Evolutionary conservation across 2,329 filamentous ascomycete species (phyloP), one percentile per base, ranked within the genome.

Genomic region (Colletotrichum cordylinicola): DNA sequence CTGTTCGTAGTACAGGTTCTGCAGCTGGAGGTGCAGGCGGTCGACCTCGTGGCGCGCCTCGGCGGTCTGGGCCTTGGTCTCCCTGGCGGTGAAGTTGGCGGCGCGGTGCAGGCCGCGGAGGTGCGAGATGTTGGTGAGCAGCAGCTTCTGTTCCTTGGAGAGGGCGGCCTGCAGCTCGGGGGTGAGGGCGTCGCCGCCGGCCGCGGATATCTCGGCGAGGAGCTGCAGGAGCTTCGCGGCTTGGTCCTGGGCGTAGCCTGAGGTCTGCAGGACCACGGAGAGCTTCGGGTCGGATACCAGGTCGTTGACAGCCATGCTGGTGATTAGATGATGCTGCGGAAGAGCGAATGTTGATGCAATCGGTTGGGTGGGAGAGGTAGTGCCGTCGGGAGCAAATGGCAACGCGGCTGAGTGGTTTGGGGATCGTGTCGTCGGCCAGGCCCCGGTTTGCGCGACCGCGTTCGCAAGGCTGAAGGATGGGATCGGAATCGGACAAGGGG

Each of bases 1-100:
- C 86, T 98, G 96, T 85, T 99, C 96, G 82, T 99, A 99, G 84
- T 97, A 98, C 9, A 99, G 87, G 82, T 99, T 99, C 85, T 98
- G 96, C 71, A 99, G 89, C 82, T 98, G 95, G 48, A 99, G 89
- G 83, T 98, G 96, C 77, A 99, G 89, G 66, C 93, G 92, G 83
- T 99, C 97, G 78, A 98, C 95, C 85, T 98, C 95, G 80, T 96
- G 94, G 65, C 96, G 92, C 65, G 94, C 94, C 84, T 98, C 95
- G 35, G 95, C 94, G 1, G 97, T 98, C 79, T 92, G 89, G 69
- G 94, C 89, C 84, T 98, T 98, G 16, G 96, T 98, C 79, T 95
- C 92, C 78, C 97, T 93, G 35, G 96, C 95, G 35, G 92, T 90
- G 80, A 98, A 90, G 78, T 96, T 92, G 12, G 96, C 95, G 78